phyloP scores from a whole-genome alignment of 2,329 filamentous ascomycete species.

The Colletotrichum liriopes region DNA sequence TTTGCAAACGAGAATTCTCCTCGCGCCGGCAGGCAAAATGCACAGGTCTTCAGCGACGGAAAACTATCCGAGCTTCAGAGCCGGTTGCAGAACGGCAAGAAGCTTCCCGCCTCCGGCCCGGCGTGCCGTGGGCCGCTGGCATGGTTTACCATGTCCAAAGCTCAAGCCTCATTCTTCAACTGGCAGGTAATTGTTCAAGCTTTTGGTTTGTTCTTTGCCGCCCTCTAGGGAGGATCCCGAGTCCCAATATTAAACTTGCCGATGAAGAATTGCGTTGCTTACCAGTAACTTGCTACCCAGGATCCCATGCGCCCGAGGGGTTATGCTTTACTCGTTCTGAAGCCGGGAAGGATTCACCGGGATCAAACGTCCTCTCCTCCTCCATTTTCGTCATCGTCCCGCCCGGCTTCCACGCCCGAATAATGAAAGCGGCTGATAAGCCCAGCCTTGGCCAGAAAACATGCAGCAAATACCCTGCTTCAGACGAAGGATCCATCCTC shows the following conservation, averaged over 20 bases:
- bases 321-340: not conserved
- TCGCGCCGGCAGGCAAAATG: not conserved
- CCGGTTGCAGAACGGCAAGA: not conserved
- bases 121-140: conserved; percentile 6
- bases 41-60: not conserved
- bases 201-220: not conserved
- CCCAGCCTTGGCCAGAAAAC: not conserved
- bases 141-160: not conserved
- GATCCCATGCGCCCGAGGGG: not conserved
- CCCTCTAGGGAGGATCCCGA: not conserved
- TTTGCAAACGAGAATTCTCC: not conserved
- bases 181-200: not conserved
- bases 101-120: conserved; percentile 8
- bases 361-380: not conserved
- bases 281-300: not conserved
- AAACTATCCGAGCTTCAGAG: conserved; percentile 3
- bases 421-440: conserved; percentile 1
- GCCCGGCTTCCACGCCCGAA: conserved; percentile 8
- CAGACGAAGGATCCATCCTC: conserved; percentile 19
- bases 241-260: not conserved
- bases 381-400: not conserved
- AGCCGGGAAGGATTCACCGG: not conserved
- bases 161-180: not conserved
- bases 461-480: not conserved
- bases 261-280: not conserved